Base-by-base conservation (phyloP, 257 asterid species). In the Sherardia arvensis region DNA sequence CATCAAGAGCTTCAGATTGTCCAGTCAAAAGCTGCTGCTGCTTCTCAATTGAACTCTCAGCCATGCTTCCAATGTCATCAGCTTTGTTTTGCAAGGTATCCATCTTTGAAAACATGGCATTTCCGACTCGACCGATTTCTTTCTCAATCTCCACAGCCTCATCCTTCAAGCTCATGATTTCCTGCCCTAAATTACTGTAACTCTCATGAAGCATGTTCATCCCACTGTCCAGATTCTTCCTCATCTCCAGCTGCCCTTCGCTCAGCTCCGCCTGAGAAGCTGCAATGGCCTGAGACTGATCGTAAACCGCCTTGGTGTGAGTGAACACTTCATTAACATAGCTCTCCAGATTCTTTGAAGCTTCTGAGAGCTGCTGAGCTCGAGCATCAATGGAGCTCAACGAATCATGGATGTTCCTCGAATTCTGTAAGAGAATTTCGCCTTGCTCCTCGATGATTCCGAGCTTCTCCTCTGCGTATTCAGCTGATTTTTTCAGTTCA, bases 21-120 rank as follows among this genome's bases (percentile, higher is more conserved):
- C 83, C 83, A 61, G 83, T 87, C 12, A 91, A 76, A 70, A 91
- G 85, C 65, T 79, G 71, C 61, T 83, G 86, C 53, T 91, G 98
- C 71, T 86, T 91, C 58, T 76, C 90, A 38, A 91, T 67, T 9
- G 98, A 87, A 43, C 70, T 71, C 56, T 84, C 90, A 0, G 94
- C 83, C 74, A 86, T 75, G 40, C 67, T 49, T 29, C 79, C 81
- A 22, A 91, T 88, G 49, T 85, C 95, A 21, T 88, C 87, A 1
- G 96, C 88, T 74, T 80, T 91, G 32, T 51, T 75, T 26, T 86
- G 94, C 63, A 88, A 65, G 38, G 33, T 61, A 4, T 18, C 74
- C 94, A 91, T 88, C 80, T 80, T 83, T 0, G 81, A 72, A 61
- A 64, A 71, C 92, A 88, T 86, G 26, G 76, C 81, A 48, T 80